A percentile compares a stretch with the other conserved stretches of the same genome.
These are phyloP conservation scores for Colletotrichum liriopes DNA, from an alignment of 2,329 filamentous ascomycete species.

Conservation along the genomic window DNA sequence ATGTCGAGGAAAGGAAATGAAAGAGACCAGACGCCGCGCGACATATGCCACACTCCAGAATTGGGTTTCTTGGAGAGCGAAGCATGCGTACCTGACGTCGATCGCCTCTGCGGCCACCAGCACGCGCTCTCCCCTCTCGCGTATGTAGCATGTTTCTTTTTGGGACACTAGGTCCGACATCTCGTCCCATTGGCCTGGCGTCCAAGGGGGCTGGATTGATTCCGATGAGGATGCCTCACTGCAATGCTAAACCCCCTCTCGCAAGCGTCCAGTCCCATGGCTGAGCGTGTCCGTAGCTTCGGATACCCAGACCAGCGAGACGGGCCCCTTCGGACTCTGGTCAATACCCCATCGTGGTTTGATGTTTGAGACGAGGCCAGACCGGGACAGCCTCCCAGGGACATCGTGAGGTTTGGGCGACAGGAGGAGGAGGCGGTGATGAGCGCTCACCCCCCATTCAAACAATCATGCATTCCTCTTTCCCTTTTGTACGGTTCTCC, in stretches of 20 bases:
- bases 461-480: not conserved
- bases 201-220: not conserved
- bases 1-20: not conserved
- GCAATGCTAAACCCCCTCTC: not conserved
- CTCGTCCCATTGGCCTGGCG: slow-evolving; percentile 29
- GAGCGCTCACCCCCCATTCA: not conserved
- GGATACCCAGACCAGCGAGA: not conserved
- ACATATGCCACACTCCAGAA: not conserved
- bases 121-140: slow-evolving; percentile 2
- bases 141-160: slow-evolving; percentile 24
- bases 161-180: slow-evolving; percentile 26
- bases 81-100: slow-evolving; percentile 26
- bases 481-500: slow-evolving; percentile 9
- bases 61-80: not conserved
- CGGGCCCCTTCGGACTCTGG: slow-evolving; percentile 5
- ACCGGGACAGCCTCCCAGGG: not conserved
- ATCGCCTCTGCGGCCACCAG: slow-evolving; percentile 2
- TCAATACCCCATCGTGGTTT: not conserved
- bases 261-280: slow-evolving; percentile 16
- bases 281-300: not conserved
- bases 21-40: not conserved
- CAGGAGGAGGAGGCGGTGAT: slow-evolving; percentile 14
- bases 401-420: not conserved
- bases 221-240: slow-evolving; percentile 13
- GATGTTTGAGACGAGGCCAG: slow-evolving; percentile 11